Evolutionary conservation across 108 stramenopile genomes (phyloP).

Genomic region (Nitzschia palea): DNA sequence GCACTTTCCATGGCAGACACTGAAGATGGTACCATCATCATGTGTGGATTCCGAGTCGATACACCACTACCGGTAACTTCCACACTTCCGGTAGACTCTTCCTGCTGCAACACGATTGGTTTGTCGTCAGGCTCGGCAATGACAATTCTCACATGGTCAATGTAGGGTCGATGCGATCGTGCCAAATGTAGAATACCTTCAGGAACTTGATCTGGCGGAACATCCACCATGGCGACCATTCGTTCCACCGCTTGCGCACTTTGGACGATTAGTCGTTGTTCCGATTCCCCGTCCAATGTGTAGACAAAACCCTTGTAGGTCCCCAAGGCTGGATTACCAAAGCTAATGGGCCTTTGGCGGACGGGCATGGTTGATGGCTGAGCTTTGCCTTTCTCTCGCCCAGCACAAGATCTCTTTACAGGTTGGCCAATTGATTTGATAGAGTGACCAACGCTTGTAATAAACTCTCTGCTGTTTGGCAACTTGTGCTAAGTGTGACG

Average conservation of each 20-base stretch:
- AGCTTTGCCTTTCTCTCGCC: too few relatives aligned
- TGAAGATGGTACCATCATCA: background rate
- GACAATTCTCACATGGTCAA: constrained; percentile 75
- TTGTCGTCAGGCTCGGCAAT: constrained; percentile 45
- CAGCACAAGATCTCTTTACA: too few relatives aligned
- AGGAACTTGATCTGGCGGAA: constrained; percentile 80
- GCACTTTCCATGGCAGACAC: constrained; percentile 11
- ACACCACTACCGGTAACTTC: background rate
- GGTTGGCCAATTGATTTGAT: too few relatives aligned
- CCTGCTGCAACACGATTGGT: background rate
- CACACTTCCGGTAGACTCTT: too few relatives aligned
- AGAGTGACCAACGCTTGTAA: too few relatives aligned
- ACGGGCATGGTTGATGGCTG: constrained; percentile 2
- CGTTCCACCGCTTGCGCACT: constrained; percentile 21
- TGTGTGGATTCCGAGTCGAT: background rate
- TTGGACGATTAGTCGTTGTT: constrained; percentile 5
- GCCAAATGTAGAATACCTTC: constrained; percentile 79
- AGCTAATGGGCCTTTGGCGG: constrained; percentile 47
- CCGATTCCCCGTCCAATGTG: constrained; percentile 28
- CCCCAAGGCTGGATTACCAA: constrained; percentile 76
- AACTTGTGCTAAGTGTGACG: too few relatives aligned
- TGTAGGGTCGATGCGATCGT: constrained; percentile 64
- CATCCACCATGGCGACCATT: constrained; percentile 76
- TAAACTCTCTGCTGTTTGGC: too few relatives aligned
- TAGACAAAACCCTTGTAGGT: constrained; percentile 64